Conservation (phyloP, 164 flowering plant species). For the Brasenia schreberi region DNA sequence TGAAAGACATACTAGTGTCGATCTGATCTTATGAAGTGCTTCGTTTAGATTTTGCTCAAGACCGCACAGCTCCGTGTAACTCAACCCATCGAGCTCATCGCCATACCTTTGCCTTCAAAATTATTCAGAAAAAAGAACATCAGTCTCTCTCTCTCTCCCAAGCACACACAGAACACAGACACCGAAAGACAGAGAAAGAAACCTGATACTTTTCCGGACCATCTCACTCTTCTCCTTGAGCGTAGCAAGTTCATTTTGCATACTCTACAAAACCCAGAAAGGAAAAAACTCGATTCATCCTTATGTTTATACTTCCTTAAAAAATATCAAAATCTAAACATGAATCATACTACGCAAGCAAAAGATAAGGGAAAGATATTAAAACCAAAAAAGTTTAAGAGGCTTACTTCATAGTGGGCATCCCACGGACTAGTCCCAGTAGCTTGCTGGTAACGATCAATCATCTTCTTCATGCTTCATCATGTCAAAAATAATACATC, state of each 20-base stretch:
- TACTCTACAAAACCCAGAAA: conserved; percentile 21
- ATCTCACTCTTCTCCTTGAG: conserved; percentile 36
- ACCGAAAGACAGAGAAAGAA: background rate
- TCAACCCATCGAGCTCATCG: conserved; percentile 27
- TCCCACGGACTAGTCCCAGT: conserved; percentile 41
- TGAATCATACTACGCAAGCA: too few species aligned
- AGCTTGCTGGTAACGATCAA: conserved; percentile 45
- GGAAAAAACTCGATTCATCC: background rate
- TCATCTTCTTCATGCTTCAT: conserved; percentile 41
- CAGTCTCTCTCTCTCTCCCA: too few species aligned
- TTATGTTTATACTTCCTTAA: too few species aligned
- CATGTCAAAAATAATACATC: too few species aligned
- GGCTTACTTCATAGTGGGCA: conserved; percentile 45
- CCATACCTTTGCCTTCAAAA: conserved; percentile 45
- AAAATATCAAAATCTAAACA: too few species aligned
- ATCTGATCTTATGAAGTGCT: conserved; percentile 22
- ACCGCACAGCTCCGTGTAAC: conserved; percentile 22
- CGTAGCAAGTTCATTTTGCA: conserved; percentile 39
- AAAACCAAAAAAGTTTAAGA: too few species aligned
- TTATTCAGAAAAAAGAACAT: too few species aligned
- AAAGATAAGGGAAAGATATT: too few species aligned
- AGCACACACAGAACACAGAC: too few species aligned
- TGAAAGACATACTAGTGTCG: conserved; percentile 19
- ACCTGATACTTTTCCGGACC: conserved; percentile 54
- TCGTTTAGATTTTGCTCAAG: conserved; percentile 34